These are phyloP conservation scores for Globisporangium parvum DNA, from an alignment of 352 stramenopile species.

Conservation along the genomic window DNA sequence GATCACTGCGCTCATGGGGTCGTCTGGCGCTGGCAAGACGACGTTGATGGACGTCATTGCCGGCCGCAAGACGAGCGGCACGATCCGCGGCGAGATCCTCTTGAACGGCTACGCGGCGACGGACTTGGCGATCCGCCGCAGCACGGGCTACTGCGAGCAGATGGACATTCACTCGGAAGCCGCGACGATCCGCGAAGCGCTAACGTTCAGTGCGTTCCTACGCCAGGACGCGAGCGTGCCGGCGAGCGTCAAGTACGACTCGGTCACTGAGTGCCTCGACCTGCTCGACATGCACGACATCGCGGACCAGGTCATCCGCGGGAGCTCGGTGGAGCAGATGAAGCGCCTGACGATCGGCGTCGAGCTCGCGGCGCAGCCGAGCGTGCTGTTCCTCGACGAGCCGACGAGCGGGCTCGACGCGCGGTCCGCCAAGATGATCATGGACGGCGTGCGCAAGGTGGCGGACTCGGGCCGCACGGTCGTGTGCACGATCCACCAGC, in stretches of 20 bases:
- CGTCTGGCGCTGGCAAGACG: slow-evolving; percentile 87
- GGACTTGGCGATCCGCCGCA: slow-evolving; percentile 19
- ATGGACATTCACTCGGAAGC: slow-evolving; percentile 84
- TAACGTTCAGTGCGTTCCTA: slow-evolving; percentile 51
- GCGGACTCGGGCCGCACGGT: slow-evolving; percentile 26
- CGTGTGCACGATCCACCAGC: slow-evolving; percentile 2
- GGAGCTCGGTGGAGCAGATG: slow-evolving; percentile 22
- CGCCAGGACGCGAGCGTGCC: slow-evolving; percentile 13
- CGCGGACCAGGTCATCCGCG: slow-evolving; percentile 17
- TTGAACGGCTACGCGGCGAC: slow-evolving; percentile 65
- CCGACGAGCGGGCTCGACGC: slow-evolving; percentile 76
- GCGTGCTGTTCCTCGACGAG: slow-evolving; percentile 64
- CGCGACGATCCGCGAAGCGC: slow-evolving; percentile 74
- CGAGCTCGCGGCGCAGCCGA: slow-evolving; percentile 64
- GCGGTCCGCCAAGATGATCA: slow-evolving; percentile 64
- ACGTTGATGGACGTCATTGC: slow-evolving; percentile 94
- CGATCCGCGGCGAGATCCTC: slow-evolving; percentile 70
- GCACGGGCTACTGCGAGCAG: slow-evolving; percentile 66
- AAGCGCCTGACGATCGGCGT: slow-evolving; percentile 33
- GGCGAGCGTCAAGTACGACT: slow-evolving; percentile 12
- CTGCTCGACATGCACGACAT: slow-evolving; percentile 15
- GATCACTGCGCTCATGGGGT: slow-evolving; percentile 73
- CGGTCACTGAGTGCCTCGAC: slow-evolving; percentile 12
- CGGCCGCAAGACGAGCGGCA: slow-evolving; percentile 84
- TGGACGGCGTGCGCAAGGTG: slow-evolving; percentile 75